These are phyloP conservation scores for Fusarium chlamydosporum DNA, from an alignment of 2,329 filamentous ascomycete species.

Conservation along the genomic window DNA sequence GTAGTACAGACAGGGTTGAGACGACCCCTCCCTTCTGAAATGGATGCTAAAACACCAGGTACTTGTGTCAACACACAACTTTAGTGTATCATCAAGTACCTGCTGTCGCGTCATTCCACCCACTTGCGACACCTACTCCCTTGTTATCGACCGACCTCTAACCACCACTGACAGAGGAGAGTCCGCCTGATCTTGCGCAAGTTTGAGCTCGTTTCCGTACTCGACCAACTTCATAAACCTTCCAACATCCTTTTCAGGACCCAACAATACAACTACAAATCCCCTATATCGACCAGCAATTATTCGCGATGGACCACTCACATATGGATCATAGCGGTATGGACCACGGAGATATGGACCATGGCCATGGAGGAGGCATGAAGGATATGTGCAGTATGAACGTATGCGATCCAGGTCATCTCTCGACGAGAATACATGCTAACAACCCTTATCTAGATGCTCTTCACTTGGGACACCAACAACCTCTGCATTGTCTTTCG, in stretches of 20 bases:
- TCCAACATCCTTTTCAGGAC: not conserved
- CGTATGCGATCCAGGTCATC: slow-evolving; percentile 64
- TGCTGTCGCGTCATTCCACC: slow-evolving; percentile 26
- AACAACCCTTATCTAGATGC: slow-evolving; percentile 76
- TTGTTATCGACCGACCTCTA: slow-evolving; percentile 29
- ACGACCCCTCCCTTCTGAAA: slow-evolving; percentile 16
- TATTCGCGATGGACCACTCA: slow-evolving; percentile 59
- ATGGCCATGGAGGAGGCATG: slow-evolving; percentile 68
- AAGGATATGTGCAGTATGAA: slow-evolving; percentile 88
- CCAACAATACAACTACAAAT: not conserved
- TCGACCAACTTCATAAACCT: slow-evolving; percentile 13
- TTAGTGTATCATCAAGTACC: slow-evolving; percentile 12
- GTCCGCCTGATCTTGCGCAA: slow-evolving; percentile 52
- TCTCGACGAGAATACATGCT: slow-evolving; percentile 19
- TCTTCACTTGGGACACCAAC: slow-evolving; percentile 95
- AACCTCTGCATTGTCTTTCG: slow-evolving; percentile 97
- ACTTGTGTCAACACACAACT: slow-evolving; percentile 2
- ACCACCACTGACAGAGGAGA: slow-evolving; percentile 7
- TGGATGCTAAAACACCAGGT: slow-evolving; percentile 19
- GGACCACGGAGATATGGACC: slow-evolving; percentile 65
- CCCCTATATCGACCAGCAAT: not conserved
- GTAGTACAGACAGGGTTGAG: slow-evolving; percentile 13
- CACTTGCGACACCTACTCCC: slow-evolving; percentile 21
- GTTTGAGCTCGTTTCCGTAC: slow-evolving; percentile 59
- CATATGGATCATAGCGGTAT: slow-evolving; percentile 62